Base-by-base conservation (phyloP, 129 eudicot species). In the Saussurea involucrata region DNA sequence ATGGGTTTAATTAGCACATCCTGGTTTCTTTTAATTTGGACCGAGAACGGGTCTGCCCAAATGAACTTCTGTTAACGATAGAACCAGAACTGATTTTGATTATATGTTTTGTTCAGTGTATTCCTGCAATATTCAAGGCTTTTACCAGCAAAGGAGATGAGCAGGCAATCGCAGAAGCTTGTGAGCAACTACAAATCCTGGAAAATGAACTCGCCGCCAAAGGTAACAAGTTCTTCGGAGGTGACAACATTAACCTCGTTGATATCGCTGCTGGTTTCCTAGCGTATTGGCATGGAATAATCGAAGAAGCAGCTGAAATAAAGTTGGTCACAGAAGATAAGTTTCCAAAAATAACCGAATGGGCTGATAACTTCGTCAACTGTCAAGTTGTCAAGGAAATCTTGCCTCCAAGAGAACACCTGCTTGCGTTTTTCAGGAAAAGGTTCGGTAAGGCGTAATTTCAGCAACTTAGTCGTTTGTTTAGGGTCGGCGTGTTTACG, bases 281-380 rank as follows among this genome's bases (percentile, higher is more conserved):
- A 55, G 83, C 73, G 0, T 28, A 18, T 33, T 83, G 87, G 87
- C 49, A 49, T 42, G 78, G 72, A 60, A 55, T 34, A 18, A 25
- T 66, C 21, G 80, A 83, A 76, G 81, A 84, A 55, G 71, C 68
- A 4, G 18, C 57, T 3, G 82, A 58, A 34, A 66, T 68, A 60
- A 36, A 64, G 46, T 21, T 80, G 6, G 12, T 85, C 31, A 71
- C 82, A 9, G 36, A 79, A 60, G 78, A 83, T 1, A 76, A 68
- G 61, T 83, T 75, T 21, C 90, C 90, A 1, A 78, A 37, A 28
- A 3, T 86, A 40, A 44, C 17, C 24, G 66, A 75, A 60, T 86
- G 85, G 89, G 46, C 63, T 1, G 63, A 60, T 53, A 72, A 79
- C 53, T 79, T 49, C 28, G 28, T 79, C 4, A 79, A 66, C 27